Percentiles rank a stretch among this genome's conserved stretches.
These are phyloP conservation scores for Aspergillus indologenus DNA, from an alignment of 495 filamentous ascomycete genomes.

Conservation along the genomic window DNA sequence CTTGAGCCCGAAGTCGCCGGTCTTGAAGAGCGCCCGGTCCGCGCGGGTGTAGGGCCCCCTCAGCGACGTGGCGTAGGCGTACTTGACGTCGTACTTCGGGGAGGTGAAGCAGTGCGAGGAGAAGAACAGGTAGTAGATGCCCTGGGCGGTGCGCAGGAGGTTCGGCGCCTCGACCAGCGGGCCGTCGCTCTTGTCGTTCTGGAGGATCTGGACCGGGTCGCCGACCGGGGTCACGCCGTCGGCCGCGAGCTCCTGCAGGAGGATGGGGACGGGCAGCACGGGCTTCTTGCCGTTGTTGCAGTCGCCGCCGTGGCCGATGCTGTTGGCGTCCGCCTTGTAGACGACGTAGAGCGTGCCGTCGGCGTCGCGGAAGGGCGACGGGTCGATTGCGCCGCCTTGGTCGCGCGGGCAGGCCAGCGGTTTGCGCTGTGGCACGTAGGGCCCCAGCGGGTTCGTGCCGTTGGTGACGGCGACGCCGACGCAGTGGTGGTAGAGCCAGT, in stretches of 20 bases:
- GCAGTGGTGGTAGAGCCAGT: constrained; percentile 43
- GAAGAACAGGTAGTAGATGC: constrained; percentile 58
- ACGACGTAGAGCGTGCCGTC: constrained; percentile 52
- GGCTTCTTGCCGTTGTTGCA: constrained; percentile 51
- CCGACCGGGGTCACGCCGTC: constrained; percentile 53
- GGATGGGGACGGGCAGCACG: constrained; percentile 48
- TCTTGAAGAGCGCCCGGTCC: constrained; percentile 35
- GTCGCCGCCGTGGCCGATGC: constrained; percentile 51
- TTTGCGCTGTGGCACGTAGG: constrained; percentile 42
- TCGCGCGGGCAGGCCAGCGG: constrained; percentile 47
- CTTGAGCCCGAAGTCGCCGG: constrained; percentile 38
- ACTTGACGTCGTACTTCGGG: constrained; percentile 53
- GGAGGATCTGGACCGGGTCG: constrained; percentile 47
- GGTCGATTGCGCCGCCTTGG: constrained; percentile 56
- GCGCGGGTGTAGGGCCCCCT: constrained; percentile 44
- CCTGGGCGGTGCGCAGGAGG: constrained; percentile 40
- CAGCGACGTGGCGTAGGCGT: constrained; percentile 46
- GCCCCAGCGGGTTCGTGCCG: constrained; percentile 39
- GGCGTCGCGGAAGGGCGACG: constrained; percentile 47
- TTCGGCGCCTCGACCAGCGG: constrained; percentile 59
- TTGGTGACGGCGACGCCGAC: constrained; percentile 48
- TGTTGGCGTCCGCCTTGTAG: constrained; percentile 62
- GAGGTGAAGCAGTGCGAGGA: constrained; percentile 54
- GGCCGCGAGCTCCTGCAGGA: constrained; percentile 52
- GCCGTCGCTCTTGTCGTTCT: constrained; percentile 52